Conservation (phyloP, 2,329 filamentous ascomycete species). For the Nannizzia gypsea region DNA sequence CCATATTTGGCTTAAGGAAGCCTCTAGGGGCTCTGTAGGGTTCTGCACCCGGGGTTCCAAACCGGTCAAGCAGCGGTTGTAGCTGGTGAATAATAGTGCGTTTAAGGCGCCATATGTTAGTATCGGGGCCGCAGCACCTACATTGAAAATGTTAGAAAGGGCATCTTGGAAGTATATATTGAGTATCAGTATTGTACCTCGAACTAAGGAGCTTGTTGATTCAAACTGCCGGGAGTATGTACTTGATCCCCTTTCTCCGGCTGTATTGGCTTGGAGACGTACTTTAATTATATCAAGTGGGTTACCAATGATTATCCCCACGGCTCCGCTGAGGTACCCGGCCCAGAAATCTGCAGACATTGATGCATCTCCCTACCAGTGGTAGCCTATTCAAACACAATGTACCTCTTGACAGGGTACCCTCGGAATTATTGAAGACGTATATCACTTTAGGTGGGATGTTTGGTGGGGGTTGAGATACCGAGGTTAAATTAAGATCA, state of each 20-base stretch:
- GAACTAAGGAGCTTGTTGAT: conserved; percentile 26
- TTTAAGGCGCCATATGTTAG: conserved; percentile 86
- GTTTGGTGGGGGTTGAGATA: not conserved
- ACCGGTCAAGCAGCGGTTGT: conserved; percentile 66
- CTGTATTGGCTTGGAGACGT: conserved; percentile 54
- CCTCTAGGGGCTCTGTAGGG: conserved; percentile 33
- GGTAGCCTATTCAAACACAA: not conserved
- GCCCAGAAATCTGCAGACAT: conserved; percentile 93
- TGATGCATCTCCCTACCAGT: conserved; percentile 3
- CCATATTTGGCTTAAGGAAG: conserved; percentile 57
- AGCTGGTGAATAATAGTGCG: conserved; percentile 76
- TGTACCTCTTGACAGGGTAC: not conserved
- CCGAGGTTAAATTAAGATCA: conserved; percentile 12
- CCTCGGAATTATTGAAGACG: not conserved
- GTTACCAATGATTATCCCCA: conserved; percentile 80
- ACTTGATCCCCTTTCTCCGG: conserved; percentile 6
- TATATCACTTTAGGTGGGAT: not conserved
- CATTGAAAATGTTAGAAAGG: conserved; percentile 1
- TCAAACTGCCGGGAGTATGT: conserved; percentile 24
- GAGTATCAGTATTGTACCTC: conserved; percentile 22
- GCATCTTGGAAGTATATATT: not conserved
- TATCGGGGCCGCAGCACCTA: conserved; percentile 71
- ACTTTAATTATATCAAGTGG: conserved; percentile 72
- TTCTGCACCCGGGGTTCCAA: conserved; percentile 39
- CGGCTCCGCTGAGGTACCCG: conserved; percentile 75